Percentiles rank a stretch among this genome's conserved stretches.
phyloP scores from a whole-genome alignment of 495 filamentous ascomycete genomes.

The Penicillium parvum region DNA sequence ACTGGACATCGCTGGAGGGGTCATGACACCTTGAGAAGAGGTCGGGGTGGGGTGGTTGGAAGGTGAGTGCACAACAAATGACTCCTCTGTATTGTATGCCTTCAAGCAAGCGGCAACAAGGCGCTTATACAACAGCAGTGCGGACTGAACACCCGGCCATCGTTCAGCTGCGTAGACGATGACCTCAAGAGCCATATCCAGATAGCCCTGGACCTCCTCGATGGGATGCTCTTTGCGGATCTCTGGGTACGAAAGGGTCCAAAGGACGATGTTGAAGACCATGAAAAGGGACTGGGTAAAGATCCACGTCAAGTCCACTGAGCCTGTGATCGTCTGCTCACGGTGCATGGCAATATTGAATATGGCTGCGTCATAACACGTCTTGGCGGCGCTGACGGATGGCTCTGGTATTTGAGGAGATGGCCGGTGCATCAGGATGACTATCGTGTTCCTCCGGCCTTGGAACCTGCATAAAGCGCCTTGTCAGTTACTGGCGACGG shows the following conservation, averaged over 20 bases:
- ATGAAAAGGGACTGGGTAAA: slow-evolving; percentile 84
- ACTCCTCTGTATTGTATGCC: slow-evolving; percentile 69
- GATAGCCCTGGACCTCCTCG: slow-evolving; percentile 65
- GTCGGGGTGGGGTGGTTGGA: slow-evolving; percentile 46
- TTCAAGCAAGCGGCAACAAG: slow-evolving; percentile 79
- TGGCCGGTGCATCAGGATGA: slow-evolving; percentile 78
- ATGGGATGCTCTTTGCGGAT: slow-evolving; percentile 64
- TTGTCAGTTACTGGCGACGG: not conserved
- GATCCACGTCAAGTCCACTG: slow-evolving; percentile 86
- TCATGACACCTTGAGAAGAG: slow-evolving; percentile 38
- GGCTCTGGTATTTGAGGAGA: slow-evolving; percentile 88
- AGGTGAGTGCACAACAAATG: slow-evolving; percentile 61
- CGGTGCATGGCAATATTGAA: slow-evolving; percentile 75
- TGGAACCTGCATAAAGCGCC: slow-evolving; percentile 55
- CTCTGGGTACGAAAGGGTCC: slow-evolving; percentile 80
- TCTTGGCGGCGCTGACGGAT: slow-evolving; percentile 63
- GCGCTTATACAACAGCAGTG: slow-evolving; percentile 70
- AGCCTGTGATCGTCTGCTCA: slow-evolving; percentile 66
- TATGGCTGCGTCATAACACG: slow-evolving; percentile 75
- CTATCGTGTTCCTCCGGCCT: slow-evolving; percentile 74
- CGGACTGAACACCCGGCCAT: slow-evolving; percentile 87
- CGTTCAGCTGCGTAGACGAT: slow-evolving; percentile 70
- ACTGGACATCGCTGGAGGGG: slow-evolving; percentile 50
- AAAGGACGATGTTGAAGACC: slow-evolving; percentile 80
- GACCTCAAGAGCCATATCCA: slow-evolving; percentile 67